Evolutionary conservation across 768 basidiomycete species (phyloP).

Genomic region (Mrakia blollopis): DNA sequence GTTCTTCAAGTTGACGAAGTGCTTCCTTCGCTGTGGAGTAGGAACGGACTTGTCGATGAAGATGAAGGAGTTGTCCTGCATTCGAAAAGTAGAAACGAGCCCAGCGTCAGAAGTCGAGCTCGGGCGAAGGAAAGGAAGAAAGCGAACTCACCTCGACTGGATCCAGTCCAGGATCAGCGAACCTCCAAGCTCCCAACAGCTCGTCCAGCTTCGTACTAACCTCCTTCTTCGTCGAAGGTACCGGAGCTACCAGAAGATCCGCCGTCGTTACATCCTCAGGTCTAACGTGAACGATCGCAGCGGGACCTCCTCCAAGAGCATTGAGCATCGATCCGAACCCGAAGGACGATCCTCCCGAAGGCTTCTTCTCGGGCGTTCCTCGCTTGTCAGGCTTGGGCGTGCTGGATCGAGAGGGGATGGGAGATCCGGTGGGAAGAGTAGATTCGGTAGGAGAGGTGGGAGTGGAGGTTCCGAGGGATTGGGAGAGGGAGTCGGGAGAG

Average conservation of each 20-base stretch:
- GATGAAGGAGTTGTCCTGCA: slow-evolving; percentile 36
- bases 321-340: slow-evolving; percentile 14
- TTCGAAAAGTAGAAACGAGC: neutral
- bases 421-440: neutral
- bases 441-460: neutral
- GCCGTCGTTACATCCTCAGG: slow-evolving; percentile 26
- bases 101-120: neutral
- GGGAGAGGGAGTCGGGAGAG: slow-evolving; percentile 6
- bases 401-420: neutral
- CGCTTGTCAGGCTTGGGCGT: slow-evolving; percentile 6
- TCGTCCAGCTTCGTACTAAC: slow-evolving; percentile 27
- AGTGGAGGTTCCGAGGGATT: neutral
- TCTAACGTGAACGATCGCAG: neutral
- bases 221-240: neutral
- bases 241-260: slow-evolving; percentile 14
- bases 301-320: neutral
- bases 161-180: slow-evolving; percentile 16
- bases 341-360: slow-evolving; percentile 12
- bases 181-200: slow-evolving; percentile 32
- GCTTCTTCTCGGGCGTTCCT: slow-evolving; percentile 3
- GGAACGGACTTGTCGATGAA: slow-evolving; percentile 35
- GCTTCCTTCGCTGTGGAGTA: slow-evolving; percentile 36
- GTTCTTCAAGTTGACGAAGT: slow-evolving; percentile 33
- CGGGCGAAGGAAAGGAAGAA: neutral
- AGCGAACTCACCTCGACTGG: slow-evolving; percentile 21